These are phyloP conservation scores for Dendrobium officinale DNA, from an alignment of 106 monocot genomes.

Conservation along the genomic window DNA sequence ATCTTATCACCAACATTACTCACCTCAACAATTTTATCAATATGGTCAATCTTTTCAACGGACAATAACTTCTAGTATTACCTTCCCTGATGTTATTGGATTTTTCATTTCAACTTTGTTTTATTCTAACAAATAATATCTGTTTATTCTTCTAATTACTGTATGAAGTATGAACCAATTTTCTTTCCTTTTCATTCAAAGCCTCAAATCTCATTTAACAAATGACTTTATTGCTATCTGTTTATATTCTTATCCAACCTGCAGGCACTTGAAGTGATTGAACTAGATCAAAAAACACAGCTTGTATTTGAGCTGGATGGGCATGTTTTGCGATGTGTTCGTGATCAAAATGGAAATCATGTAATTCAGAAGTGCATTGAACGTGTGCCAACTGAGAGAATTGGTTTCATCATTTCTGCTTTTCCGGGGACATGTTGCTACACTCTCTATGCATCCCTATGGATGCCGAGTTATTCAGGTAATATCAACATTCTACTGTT, in stretches of 20 bases:
- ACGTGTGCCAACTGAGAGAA: slow-evolving; percentile 77
- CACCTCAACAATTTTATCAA: background rate
- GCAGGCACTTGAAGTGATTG: slow-evolving; percentile 94
- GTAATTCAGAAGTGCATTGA: slow-evolving; percentile 99
- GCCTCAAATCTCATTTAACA: background rate
- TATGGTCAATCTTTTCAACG: too few species aligned
- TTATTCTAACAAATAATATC: background rate
- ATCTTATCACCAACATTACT: background rate
- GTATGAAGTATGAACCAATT: background rate
- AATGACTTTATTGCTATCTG: background rate
- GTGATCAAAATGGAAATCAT: slow-evolving; percentile 97
- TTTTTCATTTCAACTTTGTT: background rate
- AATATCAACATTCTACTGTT: background rate
- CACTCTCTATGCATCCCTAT: slow-evolving; percentile 86
- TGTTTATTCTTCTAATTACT: background rate
- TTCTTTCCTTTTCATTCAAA: background rate
- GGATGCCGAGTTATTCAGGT: slow-evolving; percentile 99
- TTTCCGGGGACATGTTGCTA: slow-evolving; percentile 75
- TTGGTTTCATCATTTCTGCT: slow-evolving; percentile 78
- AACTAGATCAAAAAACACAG: slow-evolving; percentile 73
- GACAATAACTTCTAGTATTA: background rate
- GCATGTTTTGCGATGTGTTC: slow-evolving; percentile 86
- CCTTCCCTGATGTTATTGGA: background rate
- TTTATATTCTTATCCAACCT: slow-evolving; percentile 1
- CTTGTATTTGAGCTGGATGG: slow-evolving; percentile 89